These are phyloP conservation scores for Aspergillus vadensis DNA, from an alignment of 2,329 filamentous ascomycete species.

Conservation along the genomic window DNA sequence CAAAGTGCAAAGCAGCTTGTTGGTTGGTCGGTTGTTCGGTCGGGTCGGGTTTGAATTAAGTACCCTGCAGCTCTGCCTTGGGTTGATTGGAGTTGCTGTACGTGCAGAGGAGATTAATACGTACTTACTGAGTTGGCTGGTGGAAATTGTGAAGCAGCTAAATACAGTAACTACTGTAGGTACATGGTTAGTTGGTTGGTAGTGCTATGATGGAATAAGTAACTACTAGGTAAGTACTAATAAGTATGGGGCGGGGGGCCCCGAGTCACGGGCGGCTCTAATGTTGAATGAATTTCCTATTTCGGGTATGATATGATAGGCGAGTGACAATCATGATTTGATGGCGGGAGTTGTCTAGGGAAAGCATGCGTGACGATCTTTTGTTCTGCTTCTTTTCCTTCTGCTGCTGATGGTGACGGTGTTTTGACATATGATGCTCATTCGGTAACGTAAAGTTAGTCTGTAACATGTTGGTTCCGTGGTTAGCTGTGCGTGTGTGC, in stretches of 20 bases:
- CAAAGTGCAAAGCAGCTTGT: not conserved
- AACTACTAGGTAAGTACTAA: no score
- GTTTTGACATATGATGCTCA: not conserved
- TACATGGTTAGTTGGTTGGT: no score
- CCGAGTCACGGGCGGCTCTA: not conserved
- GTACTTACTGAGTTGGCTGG: not conserved
- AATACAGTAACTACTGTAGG: no score
- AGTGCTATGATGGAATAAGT: no score
- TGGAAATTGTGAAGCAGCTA: no score
- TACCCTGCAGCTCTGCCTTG: not conserved
- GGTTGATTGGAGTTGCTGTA: not conserved
- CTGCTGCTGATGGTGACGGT: not conserved
- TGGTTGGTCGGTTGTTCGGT: not conserved
- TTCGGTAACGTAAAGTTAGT: not conserved
- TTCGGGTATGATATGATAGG: not conserved
- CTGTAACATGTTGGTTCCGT: not conserved
- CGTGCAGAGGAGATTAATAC: not conserved
- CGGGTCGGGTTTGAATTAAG: not conserved
- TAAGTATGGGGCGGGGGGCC: no score
- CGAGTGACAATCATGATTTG: not conserved
- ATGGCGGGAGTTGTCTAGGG: not conserved
- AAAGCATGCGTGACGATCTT: not conserved
- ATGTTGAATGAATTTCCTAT: not conserved
- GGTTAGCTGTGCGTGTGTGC: not conserved
- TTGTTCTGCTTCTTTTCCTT: not conserved